phyloP scores from a whole-genome alignment of 345 rosid genomes.

The Anastatica hierochuntica region DNA sequence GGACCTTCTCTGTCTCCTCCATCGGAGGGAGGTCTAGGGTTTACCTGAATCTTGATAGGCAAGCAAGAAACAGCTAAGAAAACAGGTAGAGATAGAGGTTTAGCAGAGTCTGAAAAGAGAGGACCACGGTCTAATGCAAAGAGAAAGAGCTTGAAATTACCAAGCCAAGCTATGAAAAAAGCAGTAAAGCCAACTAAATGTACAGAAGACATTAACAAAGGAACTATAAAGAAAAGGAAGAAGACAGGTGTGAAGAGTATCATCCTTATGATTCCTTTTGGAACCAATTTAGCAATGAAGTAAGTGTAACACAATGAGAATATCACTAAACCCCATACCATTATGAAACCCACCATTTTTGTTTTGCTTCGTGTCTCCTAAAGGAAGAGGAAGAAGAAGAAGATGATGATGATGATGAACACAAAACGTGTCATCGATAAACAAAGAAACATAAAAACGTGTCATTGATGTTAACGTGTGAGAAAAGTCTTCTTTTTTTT shows the following conservation, averaged over 20 bases:
- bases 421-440: too few species aligned
- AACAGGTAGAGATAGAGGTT: constrained; percentile 25
- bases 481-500: constrained; percentile 1
- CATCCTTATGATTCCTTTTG: constrained; percentile 34
- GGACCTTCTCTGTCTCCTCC: constrained; percentile 16
- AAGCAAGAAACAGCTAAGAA: constrained; percentile 45
- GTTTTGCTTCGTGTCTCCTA: background rate
- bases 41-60: constrained; percentile 42
- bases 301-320: constrained; percentile 28
- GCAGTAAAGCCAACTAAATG: constrained; percentile 29
- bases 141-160: constrained; percentile 48
- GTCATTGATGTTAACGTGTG: background rate
- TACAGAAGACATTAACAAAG: constrained; percentile 25
- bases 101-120: constrained; percentile 23
- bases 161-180: constrained; percentile 46
- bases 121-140: constrained; percentile 44
- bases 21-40: background rate
- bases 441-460: background rate
- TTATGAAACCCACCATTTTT: constrained; percentile 22
- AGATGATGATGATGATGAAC: background rate
- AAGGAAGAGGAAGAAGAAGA: background rate
- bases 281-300: constrained; percentile 15
- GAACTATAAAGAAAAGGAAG: constrained; percentile 29
- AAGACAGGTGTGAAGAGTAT: constrained; percentile 27
- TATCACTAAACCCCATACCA: constrained; percentile 27